A percentile compares a stretch with the other conserved stretches of the same genome.
Conservation (phyloP, 805 yeast species). For the Myxozyma geophila region DNA sequence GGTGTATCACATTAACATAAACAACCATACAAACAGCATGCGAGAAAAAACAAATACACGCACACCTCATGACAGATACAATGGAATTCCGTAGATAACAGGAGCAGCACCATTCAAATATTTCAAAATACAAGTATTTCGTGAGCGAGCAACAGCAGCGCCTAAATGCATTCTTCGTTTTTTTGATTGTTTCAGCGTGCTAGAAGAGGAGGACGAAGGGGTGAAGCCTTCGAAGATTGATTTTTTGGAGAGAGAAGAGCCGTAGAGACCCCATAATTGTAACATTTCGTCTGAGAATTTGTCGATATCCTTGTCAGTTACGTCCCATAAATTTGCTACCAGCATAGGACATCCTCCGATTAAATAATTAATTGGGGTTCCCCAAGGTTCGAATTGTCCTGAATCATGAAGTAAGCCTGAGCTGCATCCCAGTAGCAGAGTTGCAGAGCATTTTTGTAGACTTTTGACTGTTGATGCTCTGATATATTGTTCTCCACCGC, state of each 20-base stretch:
- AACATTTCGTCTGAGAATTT: slow-evolving; percentile 67
- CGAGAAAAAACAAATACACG: background rate
- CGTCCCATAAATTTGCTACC: slow-evolving; percentile 92
- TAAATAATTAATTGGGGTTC: slow-evolving; percentile 76
- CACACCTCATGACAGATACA: slow-evolving; percentile 10
- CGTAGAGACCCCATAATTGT: slow-evolving; percentile 66
- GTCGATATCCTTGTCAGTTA: slow-evolving; percentile 94
- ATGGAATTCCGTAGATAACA: slow-evolving; percentile 85
- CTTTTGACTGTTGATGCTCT: slow-evolving; percentile 58
- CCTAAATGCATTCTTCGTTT: slow-evolving; percentile 48
- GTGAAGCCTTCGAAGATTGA: too few relatives aligned
- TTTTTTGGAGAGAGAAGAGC: background rate
- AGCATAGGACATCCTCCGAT: slow-evolving; percentile 82
- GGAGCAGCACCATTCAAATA: slow-evolving; percentile 93
- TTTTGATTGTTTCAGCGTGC: slow-evolving; percentile 3
- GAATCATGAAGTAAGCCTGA: slow-evolving; percentile 66
- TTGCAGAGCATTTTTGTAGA: slow-evolving; percentile 46
- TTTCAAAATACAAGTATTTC: slow-evolving; percentile 69
- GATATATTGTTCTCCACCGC: slow-evolving; percentile 90
- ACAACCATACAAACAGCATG: background rate
- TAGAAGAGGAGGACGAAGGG: too few relatives aligned
- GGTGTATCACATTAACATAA: too few relatives aligned
- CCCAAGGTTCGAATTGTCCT: slow-evolving; percentile 71
- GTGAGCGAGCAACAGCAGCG: slow-evolving; percentile 62
- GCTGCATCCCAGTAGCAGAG: slow-evolving; percentile 83